Percentiles rank a stretch among this genome's conserved stretches.
Evolutionary conservation across 768 basidiomycete species (phyloP).

Genomic region (Xerocomus brunneocitrinus): DNA sequence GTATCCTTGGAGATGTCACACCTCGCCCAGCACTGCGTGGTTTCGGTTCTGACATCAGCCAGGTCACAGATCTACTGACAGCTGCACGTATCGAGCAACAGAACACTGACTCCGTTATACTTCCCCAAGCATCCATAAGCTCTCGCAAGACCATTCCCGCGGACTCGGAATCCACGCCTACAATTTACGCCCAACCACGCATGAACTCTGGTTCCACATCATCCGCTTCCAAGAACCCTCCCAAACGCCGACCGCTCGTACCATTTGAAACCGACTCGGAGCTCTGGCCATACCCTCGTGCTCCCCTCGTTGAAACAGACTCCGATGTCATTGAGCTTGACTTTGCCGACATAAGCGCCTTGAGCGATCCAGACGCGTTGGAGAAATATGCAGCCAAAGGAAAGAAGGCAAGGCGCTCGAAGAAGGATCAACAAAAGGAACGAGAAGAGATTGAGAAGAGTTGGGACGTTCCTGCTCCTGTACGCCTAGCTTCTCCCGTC

Average conservation of each 20-base stretch:
- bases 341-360: conserved; percentile 66
- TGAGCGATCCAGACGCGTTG: conserved; percentile 65
- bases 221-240: conserved; percentile 14
- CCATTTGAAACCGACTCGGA: conserved; percentile 64
- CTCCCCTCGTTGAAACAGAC: conserved; percentile 37
- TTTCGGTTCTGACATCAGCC: conserved; percentile 31
- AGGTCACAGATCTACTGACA: conserved; percentile 27
- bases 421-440: conserved; percentile 36
- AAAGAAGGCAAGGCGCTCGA: conserved; percentile 23
- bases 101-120: conserved; percentile 5
- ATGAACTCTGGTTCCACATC: conserved; percentile 3
- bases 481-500: conserved; percentile 16
- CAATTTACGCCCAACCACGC: conserved; percentile 14
- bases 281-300: conserved; percentile 65
- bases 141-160: neutral
- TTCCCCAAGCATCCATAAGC: conserved; percentile 1
- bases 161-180: conserved; percentile 8
- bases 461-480: conserved; percentile 51
- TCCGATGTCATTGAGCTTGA: conserved; percentile 71
- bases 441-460: conserved; percentile 52
- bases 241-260: conserved; percentile 41
- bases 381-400: conserved; percentile 28
- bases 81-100: conserved; percentile 22
- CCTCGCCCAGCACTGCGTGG: conserved; percentile 47
- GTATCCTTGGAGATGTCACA: conserved; percentile 50